Evolutionary conservation across 257 asterid species (phyloP).

Genomic region (Orobanche coerulescens): DNA sequence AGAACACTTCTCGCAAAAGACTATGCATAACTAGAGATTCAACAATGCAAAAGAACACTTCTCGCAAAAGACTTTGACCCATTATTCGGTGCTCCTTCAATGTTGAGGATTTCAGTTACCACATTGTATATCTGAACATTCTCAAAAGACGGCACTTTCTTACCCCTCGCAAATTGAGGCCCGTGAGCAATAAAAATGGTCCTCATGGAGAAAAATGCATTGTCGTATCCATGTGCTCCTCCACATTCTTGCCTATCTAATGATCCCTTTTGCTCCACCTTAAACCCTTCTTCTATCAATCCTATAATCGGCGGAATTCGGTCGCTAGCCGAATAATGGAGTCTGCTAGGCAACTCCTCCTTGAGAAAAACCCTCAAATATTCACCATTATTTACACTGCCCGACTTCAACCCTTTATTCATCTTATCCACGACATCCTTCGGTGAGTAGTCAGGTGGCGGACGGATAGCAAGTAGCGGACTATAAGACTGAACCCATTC

Average conservation of each 20-base stretch:
- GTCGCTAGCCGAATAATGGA: not conserved
- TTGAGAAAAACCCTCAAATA: not conserved
- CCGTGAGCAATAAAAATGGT: conserved; percentile 66
- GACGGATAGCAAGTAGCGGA: not conserved
- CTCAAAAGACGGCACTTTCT: conserved; percentile 65
- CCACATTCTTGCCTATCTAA: conserved; percentile 56
- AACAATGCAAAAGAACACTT: conserved; percentile 53
- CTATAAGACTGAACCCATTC: not conserved
- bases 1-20: conserved; percentile 46
- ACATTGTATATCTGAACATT: conserved; percentile 69
- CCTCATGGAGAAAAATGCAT: conserved; percentile 68
- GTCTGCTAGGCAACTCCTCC: not conserved
- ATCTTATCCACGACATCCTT: not conserved
- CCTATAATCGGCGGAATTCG: not conserved
- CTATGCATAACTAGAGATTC: too few species aligned
- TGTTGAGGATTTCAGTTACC: conserved; percentile 44
- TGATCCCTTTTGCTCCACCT: conserved; percentile 1
- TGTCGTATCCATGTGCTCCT: conserved; percentile 80
- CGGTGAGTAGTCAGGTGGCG: not conserved
- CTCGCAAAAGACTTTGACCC: conserved; percentile 49
- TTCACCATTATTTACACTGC: not conserved
- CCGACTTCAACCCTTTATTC: not conserved
- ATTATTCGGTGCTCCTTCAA: conserved; percentile 61
- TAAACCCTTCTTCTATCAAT: not conserved
- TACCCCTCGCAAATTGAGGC: conserved; percentile 54